Base-by-base conservation (phyloP, 208 protist genomes). In the Trypanosoma rangeli region DNA sequence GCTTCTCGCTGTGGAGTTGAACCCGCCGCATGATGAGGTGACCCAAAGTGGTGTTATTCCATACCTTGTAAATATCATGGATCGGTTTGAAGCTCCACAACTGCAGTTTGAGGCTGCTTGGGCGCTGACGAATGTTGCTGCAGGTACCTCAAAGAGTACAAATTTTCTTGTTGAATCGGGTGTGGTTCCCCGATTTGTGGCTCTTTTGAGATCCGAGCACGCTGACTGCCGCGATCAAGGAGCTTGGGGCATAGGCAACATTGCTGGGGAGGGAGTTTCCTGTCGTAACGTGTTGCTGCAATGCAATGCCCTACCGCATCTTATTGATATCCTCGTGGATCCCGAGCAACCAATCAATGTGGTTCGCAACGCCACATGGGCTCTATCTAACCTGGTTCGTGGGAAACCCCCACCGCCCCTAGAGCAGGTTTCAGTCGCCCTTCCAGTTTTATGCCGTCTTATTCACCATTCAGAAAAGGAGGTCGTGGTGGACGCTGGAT, bases 231-330 rank as follows among this genome's bases (percentile, higher is more conserved):
- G 88, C 22, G 99, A 99, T 71, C 99, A 98, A 89, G 88, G 92
- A n/a, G 94, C 98, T 18, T 99, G 98, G 98, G 98, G 98, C 12
- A 84, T 99, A 18, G 98, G 99, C 62, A 99, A 99, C 85, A 95
- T 99, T 74, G 98, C 98, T 20, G 99, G 99, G 59, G 98, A 99
- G 68, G 92, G 85, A 8, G 79, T 90, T 4, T 29, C 71, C 39
- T 98, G 80, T 75, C 89, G 98, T 28, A 97, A 99, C 76, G 70
- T 86, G 52, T 90, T 98, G 4, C 78, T 99, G 18, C 63, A 67
- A 33, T 52, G 81, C 35, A 87, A 84, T 39, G 93, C 83, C 0
- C 70, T 99, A 60, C 64, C 60, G 44, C 82, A 84, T 26, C 70
- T 99, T 22, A 64, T 98, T 3, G 29, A 88, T 50, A 63, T 93